Base-by-base conservation (phyloP, 108 stramenopile genomes). In the Thalassiosira profunda region DNA sequence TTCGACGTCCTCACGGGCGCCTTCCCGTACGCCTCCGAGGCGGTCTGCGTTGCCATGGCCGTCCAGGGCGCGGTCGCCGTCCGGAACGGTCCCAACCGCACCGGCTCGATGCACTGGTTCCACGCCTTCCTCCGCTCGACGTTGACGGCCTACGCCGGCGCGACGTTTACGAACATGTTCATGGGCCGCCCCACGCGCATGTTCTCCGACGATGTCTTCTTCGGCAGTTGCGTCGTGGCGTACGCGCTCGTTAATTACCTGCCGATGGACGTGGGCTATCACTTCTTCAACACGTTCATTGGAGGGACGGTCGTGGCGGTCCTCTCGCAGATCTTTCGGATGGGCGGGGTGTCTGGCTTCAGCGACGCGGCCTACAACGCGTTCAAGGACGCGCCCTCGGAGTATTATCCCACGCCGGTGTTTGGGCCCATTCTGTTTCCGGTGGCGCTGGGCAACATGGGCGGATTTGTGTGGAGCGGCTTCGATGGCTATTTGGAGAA, bases 101-200 rank as follows among this genome's bases (percentile, higher is more conserved):
- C 47, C 21, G 74, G 63, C 9, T 29, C 56, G 23, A 82, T 94
- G 84, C 57, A 86, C 47, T 85, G 85, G 84, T 94, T 94, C 70
- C 89, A 94, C 66, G 88, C 93, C 18, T 91, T 91, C 47, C 53
- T 79, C n/a, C 58, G 83, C 26, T 67, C 83, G 14, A 85, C 78
- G 0, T 38, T 90, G 11, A 55, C 72, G 15, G 86, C 67, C 41
- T 94, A 90, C 67, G 84, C 75, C n/a, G 93, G 93, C 12, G 90
- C 86, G 1, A 67, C 71, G 37, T 83, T 94, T 26, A 81, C 75
- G 15, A 80, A 81, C 51, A 33, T 91, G 4, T 88, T 87, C 82
- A 90, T 94, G 93, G 93, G 93, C 25, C 82, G 84, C 46, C 90
- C 90, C 31, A 90, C 88, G 18, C 73, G 85, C 38, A 89, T 94